phyloP scores from a whole-genome alignment of 2,329 filamentous ascomycete genomes.

The Nemania bipapillata region DNA sequence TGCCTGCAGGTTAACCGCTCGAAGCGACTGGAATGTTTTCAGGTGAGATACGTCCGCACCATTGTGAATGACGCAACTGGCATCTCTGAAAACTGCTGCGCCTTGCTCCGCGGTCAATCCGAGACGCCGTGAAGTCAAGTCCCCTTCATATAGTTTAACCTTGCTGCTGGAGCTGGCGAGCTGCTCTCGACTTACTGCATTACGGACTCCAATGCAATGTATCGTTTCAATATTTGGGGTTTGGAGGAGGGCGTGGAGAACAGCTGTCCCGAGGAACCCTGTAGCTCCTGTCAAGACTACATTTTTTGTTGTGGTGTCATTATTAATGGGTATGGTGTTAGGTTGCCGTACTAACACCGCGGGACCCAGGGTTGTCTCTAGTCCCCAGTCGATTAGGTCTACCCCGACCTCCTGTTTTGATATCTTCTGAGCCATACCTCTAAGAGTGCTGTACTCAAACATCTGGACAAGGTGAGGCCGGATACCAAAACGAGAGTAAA shows the following conservation, averaged over 20 bases:
- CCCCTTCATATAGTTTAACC: slow-evolving; percentile 50
- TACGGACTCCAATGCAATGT: slow-evolving; percentile 36
- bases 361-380: slow-evolving; percentile 30
- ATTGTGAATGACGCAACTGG: slow-evolving; percentile 61
- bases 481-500: neutral
- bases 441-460: neutral
- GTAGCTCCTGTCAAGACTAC: slow-evolving; percentile 40
- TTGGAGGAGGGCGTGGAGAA: slow-evolving; percentile 18
- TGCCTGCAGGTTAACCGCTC: slow-evolving; percentile 43
- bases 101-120: slow-evolving; percentile 50
- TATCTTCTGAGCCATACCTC: neutral
- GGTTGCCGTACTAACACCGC: neutral
- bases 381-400: slow-evolving; percentile 30
- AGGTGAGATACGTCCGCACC: slow-evolving; percentile 50
- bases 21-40: slow-evolving; percentile 44
- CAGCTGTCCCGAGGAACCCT: slow-evolving; percentile 25
- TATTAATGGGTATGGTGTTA: neutral
- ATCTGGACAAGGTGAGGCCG: neutral
- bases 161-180: slow-evolving; percentile 32
- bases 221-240: slow-evolving; percentile 20
- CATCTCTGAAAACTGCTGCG: slow-evolving; percentile 41
- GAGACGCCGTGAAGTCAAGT: slow-evolving; percentile 49
- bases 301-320: neutral
- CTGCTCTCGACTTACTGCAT: neutral
- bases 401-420: neutral